phyloP scores from a whole-genome alignment of 306 rosid species.

The Lathyrus tuberosus region DNA sequence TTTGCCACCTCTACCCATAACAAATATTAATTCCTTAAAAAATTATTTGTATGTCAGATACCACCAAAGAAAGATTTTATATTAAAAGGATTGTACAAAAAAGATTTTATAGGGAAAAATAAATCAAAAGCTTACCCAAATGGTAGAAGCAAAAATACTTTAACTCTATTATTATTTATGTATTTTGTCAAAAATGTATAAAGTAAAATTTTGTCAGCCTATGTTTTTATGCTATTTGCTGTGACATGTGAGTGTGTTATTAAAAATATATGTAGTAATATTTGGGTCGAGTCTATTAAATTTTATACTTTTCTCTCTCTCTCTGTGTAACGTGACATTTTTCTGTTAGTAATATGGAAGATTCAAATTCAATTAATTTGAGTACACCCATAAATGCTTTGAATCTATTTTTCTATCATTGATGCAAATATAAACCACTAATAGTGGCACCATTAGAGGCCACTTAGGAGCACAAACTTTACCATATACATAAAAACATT shows the following conservation, averaged over 20 bases:
- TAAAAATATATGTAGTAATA: not conserved
- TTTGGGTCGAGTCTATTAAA: not conserved
- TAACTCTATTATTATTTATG: not conserved
- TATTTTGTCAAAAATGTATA: not conserved
- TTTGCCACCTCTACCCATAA: no score
- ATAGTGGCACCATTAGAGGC: slow-evolving; percentile 1
- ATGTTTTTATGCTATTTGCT: not conserved
- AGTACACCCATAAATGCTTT: no score
- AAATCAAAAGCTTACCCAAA: no score
- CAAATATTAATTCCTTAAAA: no score
- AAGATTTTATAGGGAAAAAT: no score
- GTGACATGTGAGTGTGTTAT: not conserved
- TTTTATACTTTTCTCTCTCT: not conserved
- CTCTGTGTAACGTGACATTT: not conserved
- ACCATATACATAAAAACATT: not conserved
- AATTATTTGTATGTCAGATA: no score
- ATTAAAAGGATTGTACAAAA: no score
- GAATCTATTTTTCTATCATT: not conserved
- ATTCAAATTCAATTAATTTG: not conserved
- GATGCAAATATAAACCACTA: slow-evolving; percentile 15
- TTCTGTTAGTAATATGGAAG: not conserved
- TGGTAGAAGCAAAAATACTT: no score
- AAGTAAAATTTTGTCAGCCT: not conserved
- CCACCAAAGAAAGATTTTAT: no score
- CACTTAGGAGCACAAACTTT: slow-evolving; percentile 11